These are phyloP conservation scores for Podaxis sp. DNA, from an alignment of 768 basidiomycete genomes.

Conservation along the genomic window DNA sequence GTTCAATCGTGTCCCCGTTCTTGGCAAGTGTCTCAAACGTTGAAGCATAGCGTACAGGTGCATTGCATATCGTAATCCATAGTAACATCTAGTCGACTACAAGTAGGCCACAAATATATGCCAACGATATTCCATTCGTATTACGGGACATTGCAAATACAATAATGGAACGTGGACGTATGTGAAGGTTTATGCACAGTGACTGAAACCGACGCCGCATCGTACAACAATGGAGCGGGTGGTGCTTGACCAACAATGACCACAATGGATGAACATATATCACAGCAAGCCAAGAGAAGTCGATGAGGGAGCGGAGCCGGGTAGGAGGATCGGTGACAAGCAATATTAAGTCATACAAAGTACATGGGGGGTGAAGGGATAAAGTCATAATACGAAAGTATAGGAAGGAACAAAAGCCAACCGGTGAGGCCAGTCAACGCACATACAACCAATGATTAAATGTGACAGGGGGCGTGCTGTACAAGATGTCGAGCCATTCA, in stretches of 20 bases:
- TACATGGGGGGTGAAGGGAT: background rate
- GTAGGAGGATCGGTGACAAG: background rate
- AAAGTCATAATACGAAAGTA: background rate
- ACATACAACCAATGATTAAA: background rate
- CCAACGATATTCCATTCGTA: conserved; percentile 2
- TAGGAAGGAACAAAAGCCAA: background rate
- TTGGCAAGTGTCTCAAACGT: too few relatives aligned
- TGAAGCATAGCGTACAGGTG: background rate
- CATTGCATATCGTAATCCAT: background rate
- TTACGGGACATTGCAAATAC: background rate
- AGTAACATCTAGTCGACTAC: background rate
- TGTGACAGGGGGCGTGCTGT: background rate
- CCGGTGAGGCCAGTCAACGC: background rate
- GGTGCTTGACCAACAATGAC: background rate
- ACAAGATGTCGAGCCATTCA: conserved; percentile 34
- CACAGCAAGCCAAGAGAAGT: background rate
- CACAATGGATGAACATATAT: background rate
- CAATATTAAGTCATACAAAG: conserved; percentile 15
- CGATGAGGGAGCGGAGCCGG: background rate
- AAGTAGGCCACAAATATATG: background rate
- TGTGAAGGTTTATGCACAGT: background rate
- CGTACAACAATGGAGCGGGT: background rate
- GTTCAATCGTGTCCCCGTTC: too few relatives aligned
- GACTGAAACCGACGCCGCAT: background rate
- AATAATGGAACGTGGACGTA: background rate